phyloP scores from a whole-genome alignment of 202 grass and related monocot genomes.

The Bolboschoenoplectus hybrid region DNA sequence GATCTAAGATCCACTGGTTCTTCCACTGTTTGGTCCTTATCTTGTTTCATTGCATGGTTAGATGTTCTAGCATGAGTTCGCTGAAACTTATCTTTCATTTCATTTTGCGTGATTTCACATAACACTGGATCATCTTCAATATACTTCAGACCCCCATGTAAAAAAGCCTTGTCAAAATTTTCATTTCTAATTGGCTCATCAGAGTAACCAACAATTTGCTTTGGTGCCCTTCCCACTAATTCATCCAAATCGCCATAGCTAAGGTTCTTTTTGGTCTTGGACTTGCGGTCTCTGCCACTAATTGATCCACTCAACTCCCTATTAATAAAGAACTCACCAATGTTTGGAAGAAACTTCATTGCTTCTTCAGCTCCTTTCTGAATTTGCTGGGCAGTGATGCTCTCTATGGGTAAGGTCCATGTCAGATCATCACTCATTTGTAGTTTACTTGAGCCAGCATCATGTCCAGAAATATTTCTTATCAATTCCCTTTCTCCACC shows the following conservation, averaged over 20 bases:
- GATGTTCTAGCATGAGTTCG: neutral
- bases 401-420: neutral
- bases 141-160: constrained; percentile 32
- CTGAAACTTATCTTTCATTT: constrained; percentile 30
- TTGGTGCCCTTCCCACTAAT: constrained; percentile 38
- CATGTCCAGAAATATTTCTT: neutral
- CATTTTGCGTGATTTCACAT: constrained; percentile 36
- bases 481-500: neutral
- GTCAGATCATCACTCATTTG: neutral
- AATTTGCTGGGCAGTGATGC: constrained; percentile 8
- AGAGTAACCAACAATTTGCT: constrained; percentile 42
- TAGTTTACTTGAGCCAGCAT: neutral
- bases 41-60: neutral
- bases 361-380: constrained; percentile 45
- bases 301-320: neutral
- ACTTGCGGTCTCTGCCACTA: neutral
- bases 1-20: constrained; percentile 47
- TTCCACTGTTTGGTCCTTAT: neutral
- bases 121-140: constrained; percentile 24
- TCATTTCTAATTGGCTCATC: constrained; percentile 46
- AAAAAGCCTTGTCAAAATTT: constrained; percentile 51
- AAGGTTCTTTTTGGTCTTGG: neutral
- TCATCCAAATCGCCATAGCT: constrained; percentile 36
- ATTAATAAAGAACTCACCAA: constrained; percentile 36
- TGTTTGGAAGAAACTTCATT: constrained; percentile 49